These are phyloP conservation scores for Lodderomyces pseudojiufengensis DNA, from an alignment of 1,139 yeast genomes.

Conservation along the genomic window DNA sequence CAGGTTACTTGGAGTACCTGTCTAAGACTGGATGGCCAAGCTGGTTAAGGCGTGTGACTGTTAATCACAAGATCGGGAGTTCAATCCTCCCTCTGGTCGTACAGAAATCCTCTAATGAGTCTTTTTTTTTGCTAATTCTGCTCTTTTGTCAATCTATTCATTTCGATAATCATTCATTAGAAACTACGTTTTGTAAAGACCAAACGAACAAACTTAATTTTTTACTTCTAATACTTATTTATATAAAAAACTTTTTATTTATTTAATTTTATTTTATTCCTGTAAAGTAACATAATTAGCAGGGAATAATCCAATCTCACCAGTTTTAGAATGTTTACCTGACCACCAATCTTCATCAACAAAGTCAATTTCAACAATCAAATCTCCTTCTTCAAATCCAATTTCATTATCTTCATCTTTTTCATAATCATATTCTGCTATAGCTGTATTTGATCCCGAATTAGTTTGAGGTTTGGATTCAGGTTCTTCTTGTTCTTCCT, in stretches of 20 bases:
- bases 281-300: constrained; percentile 68
- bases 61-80: constrained; percentile 11
- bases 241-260: background rate
- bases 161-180: no score
- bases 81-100: constrained; percentile 11
- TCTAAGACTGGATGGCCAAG: constrained; percentile 10
- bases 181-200: no score
- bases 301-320: constrained; percentile 85
- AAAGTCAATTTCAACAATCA: constrained; percentile 76
- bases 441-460: constrained; percentile 48
- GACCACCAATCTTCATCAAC: constrained; percentile 98
- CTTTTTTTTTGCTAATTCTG: constrained; percentile 1
- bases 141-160: background rate
- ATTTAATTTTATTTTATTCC: background rate
- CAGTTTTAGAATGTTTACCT: constrained; percentile 62
- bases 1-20: constrained; percentile 2
- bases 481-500: constrained; percentile 22
- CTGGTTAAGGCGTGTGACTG: constrained; percentile 12
- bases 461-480: constrained; percentile 65
- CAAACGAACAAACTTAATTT: no score
- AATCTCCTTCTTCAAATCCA: constrained; percentile 76
- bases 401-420: constrained; percentile 85
- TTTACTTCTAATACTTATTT: background rate
- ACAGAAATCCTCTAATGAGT: no score
- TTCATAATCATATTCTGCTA: constrained; percentile 66